A percentile compares a stretch with the other conserved stretches of the same genome.
phyloP scores from a whole-genome alignment of 2,329 filamentous ascomycete species.

The Penicillium sp. region DNA sequence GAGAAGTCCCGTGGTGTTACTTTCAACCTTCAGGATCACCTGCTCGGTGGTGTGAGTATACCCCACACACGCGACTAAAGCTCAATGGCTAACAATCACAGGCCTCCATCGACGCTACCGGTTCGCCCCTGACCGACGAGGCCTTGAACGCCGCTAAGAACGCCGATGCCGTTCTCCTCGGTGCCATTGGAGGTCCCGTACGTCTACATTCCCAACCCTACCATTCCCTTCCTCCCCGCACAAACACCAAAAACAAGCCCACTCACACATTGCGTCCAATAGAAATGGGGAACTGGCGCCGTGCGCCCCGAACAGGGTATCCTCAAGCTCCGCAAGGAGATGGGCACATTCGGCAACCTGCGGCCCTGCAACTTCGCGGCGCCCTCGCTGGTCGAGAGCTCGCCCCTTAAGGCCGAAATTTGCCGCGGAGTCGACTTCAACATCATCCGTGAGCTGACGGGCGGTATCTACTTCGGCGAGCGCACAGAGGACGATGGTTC shows the following conservation, averaged over 20 bases:
- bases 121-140: conserved; percentile 75
- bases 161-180: conserved; percentile 86
- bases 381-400: conserved; percentile 76
- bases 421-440: conserved; percentile 88
- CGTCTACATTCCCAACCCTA: conserved; percentile 21
- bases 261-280: not conserved
- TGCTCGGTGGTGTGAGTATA: conserved; percentile 81
- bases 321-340: conserved; percentile 86
- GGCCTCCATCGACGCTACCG: conserved; percentile 84
- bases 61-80: not conserved
- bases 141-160: conserved; percentile 79
- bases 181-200: conserved; percentile 89
- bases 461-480: conserved; percentile 94
- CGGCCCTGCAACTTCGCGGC: conserved; percentile 95
- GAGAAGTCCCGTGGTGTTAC: conserved; percentile 70
- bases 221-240: not conserved
- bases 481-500: conserved; percentile 73
- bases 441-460: conserved; percentile 87
- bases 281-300: conserved; percentile 87
- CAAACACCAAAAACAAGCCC: conserved; percentile 1
- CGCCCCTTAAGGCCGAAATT: conserved; percentile 81
- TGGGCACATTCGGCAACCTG: conserved; percentile 91
- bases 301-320: conserved; percentile 92
- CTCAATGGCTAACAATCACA: conserved; percentile 38
- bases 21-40: conserved; percentile 87